A percentile compares a stretch with the other conserved stretches of the same genome.
Conservation (phyloP, 2,329 filamentous ascomycete species). For the Colletotrichum cordylinicola region DNA sequence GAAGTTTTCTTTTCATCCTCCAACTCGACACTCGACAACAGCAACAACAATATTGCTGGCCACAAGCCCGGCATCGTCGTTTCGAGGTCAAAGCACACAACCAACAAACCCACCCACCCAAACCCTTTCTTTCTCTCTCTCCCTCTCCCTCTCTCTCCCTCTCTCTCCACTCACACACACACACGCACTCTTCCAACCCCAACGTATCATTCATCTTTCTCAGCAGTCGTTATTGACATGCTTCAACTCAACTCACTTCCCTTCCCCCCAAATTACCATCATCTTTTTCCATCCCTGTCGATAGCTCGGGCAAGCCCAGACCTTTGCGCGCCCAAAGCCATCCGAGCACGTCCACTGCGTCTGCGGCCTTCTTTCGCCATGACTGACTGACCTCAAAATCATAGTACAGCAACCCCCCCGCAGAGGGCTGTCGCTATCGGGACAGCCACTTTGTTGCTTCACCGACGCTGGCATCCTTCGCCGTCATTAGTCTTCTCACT, state of each 20-base stretch:
- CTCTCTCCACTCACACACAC: not conserved
- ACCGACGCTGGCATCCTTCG: not conserved
- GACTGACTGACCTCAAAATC: not conserved
- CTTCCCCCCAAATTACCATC: not conserved
- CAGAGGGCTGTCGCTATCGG: not conserved
- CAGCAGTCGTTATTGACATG: not conserved
- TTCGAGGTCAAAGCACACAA: conserved; percentile 19
- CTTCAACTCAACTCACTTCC: not conserved
- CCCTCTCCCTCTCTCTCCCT: not conserved
- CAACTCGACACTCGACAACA: not conserved
- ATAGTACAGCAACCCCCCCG: not conserved
- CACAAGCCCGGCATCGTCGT: not conserved
- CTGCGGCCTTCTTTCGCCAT: not conserved
- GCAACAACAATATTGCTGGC: not conserved
- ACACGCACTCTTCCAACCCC: not conserved
- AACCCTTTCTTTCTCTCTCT: not conserved
- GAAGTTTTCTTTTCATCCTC: not conserved
- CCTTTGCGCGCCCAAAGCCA: not conserved
- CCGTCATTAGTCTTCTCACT: not conserved
- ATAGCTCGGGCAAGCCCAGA: not conserved
- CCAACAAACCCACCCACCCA: not conserved
- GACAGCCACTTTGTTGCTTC: not conserved
- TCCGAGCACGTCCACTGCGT: not conserved
- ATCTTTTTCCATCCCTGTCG: not conserved
- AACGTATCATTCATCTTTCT: not conserved